phyloP scores from a whole-genome alignment of 1,284 basidiomycete genomes.

The Fistulinella staudtii region DNA sequence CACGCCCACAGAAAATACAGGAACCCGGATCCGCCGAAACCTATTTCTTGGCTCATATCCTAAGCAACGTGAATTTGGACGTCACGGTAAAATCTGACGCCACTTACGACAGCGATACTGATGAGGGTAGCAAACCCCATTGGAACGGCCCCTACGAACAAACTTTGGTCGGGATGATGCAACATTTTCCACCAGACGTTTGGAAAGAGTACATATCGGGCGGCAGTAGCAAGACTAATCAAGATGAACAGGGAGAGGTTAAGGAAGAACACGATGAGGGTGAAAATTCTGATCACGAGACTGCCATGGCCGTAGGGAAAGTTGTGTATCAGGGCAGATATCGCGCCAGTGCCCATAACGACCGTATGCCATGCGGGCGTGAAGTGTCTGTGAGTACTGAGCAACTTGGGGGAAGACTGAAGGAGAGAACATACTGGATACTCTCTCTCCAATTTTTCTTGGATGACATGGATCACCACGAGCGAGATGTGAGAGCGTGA shows the following conservation, averaged over 20 bases:
- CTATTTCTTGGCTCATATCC: conserved; percentile 33
- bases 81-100: conserved; percentile 23
- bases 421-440: conserved; percentile 14
- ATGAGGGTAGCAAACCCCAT: conserved; percentile 58
- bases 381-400: conserved; percentile 34
- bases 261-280: conserved; percentile 46
- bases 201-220: conserved; percentile 50
- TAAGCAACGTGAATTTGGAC: conserved; percentile 2
- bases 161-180: conserved; percentile 50
- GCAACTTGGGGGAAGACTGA: neutral
- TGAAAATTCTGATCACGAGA: conserved; percentile 32
- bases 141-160: conserved; percentile 58
- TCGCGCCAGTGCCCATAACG: conserved; percentile 45
- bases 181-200: conserved; percentile 43
- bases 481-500: too few species aligned
- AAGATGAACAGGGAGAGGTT: conserved; percentile 52
- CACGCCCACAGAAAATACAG: conserved; percentile 52
- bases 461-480: conserved; percentile 14
- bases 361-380: conserved; percentile 46
- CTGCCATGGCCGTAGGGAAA: conserved; percentile 39
- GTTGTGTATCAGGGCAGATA: conserved; percentile 37
- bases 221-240: conserved; percentile 39
- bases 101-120: conserved; percentile 47
- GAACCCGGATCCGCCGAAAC: conserved; percentile 43
- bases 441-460: conserved; percentile 29